Evolutionary conservation across 371 early-diverging fungal genomes (phyloP).

Genomic region (Mortierella sp.): DNA sequence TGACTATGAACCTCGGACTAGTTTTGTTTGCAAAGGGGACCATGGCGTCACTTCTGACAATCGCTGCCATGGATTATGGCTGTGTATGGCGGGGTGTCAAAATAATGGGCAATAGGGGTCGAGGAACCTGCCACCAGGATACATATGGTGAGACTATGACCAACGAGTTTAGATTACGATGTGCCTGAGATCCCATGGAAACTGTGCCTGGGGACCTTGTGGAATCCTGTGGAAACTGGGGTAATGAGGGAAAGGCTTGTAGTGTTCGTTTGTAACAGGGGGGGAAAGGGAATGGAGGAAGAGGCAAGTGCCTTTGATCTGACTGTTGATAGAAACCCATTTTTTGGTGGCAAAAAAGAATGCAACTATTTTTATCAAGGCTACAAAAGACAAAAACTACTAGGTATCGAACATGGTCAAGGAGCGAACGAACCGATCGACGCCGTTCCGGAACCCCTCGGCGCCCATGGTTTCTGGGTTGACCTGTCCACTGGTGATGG

Average conservation of each 20-base stretch:
- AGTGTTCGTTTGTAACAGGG: background rate
- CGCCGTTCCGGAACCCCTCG: slow-evolving; percentile 77
- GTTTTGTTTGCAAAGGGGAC: background rate
- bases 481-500: slow-evolving; percentile 17
- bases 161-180: background rate
- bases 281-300: background rate
- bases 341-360: slow-evolving; percentile 3
- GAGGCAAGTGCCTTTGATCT: background rate
- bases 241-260: background rate
- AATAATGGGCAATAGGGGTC: background rate
- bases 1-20: background rate
- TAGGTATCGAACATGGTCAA: slow-evolving; percentile 72
- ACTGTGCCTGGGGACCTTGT: background rate
- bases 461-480: slow-evolving; percentile 75
- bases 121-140: background rate
- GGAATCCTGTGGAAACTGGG: background rate
- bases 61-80: no score
- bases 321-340: no score
- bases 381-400: background rate
- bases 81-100: background rate
- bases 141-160: background rate
- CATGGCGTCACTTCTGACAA: background rate
- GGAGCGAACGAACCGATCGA: slow-evolving; percentile 77
- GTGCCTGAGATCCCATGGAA: background rate
- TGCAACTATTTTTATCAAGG: background rate